Evolutionary conservation across 148 eudicot species (phyloP), one percentile per base, ranked within the genome.

Genomic region (Chenopodium formosanum): DNA sequence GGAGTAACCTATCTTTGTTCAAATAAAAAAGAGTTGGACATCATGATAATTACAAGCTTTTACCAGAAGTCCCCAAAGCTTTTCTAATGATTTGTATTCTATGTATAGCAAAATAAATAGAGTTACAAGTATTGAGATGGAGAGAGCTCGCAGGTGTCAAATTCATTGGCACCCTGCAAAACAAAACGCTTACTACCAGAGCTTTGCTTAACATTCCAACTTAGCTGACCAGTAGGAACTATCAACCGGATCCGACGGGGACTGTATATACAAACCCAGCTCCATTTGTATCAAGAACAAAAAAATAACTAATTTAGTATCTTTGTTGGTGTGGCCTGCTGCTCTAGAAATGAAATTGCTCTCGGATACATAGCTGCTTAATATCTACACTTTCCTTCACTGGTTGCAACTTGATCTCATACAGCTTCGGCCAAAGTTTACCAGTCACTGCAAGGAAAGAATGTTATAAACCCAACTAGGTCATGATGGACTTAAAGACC

Each of bases 371-470:
- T 68, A 85, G 76, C 22, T 81, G 77, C 82, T 88, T 85, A 73
- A 92, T 82, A 75, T 83, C 77, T 53, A 79, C 87, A 77, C 76
- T 82, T 72, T 84, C 86, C 46, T 81, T 77, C 70, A 86, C 25
- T 1, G 90, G 91, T 10, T 78, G 92, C 89, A 94, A 67, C 94
- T 94, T 92, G 75, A 94, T 90, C 85, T 96, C 99, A 52, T 83
- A 94, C 53, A 96, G 86, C 88, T 92, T 96, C 32, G 99, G 99
- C 99, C 99, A 96, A 23, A 88, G 87, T 84, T 96, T 96, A 52
- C 99, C 99, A 1, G 98, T 96, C 80, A 96, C 99, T 94, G 90
- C 74, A 78, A 62, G 31, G 44, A 46, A 27, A 22, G 19, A 69
- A 82, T 27, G 52, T 73, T 23, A 47, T 44, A 47, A 25, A 6